Conservation (phyloP, 148 eudicot genomes). For the Rheum nobile region DNA sequence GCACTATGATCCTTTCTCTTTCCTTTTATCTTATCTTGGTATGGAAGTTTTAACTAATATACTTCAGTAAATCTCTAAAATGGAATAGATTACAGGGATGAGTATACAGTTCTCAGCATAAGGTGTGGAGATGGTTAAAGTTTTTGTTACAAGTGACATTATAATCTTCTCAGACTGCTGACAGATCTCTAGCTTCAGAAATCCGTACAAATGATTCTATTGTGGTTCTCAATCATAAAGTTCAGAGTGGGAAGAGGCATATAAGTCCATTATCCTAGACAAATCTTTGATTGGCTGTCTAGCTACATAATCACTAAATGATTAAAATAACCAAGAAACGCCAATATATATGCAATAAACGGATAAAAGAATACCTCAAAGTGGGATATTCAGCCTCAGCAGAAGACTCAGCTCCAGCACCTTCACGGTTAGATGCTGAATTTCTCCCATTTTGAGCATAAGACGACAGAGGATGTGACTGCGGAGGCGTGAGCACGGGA, state of each 20-base stretch:
- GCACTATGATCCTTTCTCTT: neutral
- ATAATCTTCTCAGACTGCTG: neutral
- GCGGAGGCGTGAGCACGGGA: slow-evolving; percentile 89
- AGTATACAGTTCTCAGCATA: neutral
- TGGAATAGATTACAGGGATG: neutral
- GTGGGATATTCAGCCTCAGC: slow-evolving; percentile 79
- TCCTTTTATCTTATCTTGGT: neutral
- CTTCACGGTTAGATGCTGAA: slow-evolving; percentile 37
- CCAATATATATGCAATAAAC: neutral
- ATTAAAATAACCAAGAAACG: neutral
- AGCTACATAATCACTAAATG: neutral
- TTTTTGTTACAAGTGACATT: neutral
- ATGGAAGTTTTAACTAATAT: neutral
- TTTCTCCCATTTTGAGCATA: slow-evolving; percentile 59
- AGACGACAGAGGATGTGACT: slow-evolving; percentile 78
- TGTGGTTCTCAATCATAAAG: neutral
- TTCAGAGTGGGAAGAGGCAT: neutral
- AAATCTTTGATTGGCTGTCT: neutral
- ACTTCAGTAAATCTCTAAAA: neutral
- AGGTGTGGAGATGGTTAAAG: neutral
- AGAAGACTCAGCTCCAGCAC: slow-evolving; percentile 42
- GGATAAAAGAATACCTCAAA: slow-evolving; percentile 42
- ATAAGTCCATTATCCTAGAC: neutral
- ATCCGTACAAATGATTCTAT: neutral
- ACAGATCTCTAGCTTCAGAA: neutral